Conservation (phyloP, 176 grass and related monocot genomes). For the Carex kokanica region DNA sequence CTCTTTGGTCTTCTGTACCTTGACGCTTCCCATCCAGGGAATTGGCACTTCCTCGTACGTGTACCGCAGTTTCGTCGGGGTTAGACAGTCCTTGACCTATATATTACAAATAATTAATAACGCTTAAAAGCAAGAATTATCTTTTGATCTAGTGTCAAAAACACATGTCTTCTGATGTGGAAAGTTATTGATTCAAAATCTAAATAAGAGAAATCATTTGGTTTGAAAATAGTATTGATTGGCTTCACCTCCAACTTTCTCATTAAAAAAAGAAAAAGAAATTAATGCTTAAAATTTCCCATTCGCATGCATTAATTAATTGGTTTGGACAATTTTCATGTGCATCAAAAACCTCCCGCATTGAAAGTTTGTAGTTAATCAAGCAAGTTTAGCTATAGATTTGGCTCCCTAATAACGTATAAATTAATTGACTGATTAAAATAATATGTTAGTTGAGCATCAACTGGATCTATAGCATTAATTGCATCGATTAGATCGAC, state of each 20-base stretch:
- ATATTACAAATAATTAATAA: not conserved
- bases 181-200: too few relatives aligned
- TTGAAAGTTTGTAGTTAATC: not conserved
- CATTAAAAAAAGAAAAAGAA: too few relatives aligned
- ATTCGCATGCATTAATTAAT: too few relatives aligned
- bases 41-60: slow-evolving; percentile 22
- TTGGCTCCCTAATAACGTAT: not conserved
- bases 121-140: not conserved
- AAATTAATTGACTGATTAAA: not conserved
- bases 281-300: too few relatives aligned
- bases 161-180: too few relatives aligned
- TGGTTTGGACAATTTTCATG: too few relatives aligned
- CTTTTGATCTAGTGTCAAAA: too few relatives aligned
- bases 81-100: slow-evolving; percentile 30
- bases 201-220: too few relatives aligned
- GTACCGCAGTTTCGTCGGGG: slow-evolving; percentile 22
- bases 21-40: slow-evolving; percentile 26
- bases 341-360: too few relatives aligned
- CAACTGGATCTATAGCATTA: not conserved
- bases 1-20: not conserved
- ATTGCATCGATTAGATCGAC: not conserved
- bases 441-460: not conserved
- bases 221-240: too few relatives aligned
- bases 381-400: not conserved
- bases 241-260: too few relatives aligned